A percentile compares a stretch with the other conserved stretches of the same genome.
phyloP scores from a whole-genome alignment of 106 monocot species.

The Allium cepa region DNA sequence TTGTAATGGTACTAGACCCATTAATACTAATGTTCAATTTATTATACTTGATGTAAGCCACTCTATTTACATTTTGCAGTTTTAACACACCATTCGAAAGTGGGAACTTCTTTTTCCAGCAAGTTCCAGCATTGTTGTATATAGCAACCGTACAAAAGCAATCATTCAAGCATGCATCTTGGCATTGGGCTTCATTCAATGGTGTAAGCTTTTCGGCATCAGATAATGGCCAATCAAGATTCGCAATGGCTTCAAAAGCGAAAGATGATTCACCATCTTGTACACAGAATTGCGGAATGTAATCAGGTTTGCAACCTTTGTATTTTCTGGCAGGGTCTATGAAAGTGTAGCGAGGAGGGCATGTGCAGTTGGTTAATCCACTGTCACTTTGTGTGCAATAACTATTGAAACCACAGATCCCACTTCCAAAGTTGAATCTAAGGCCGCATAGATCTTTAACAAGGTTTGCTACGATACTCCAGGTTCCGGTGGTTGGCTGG shows the following conservation, averaged over 20 bases:
- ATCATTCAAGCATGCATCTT: conserved; percentile 14
- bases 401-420: conserved; percentile 11
- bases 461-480: no score
- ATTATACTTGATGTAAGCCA: neutral
- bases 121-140: neutral
- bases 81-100: neutral
- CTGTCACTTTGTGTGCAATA: neutral
- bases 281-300: neutral
- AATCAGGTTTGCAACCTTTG: conserved; percentile 13
- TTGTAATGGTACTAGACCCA: no score
- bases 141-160: conserved; percentile 21
- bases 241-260: neutral
- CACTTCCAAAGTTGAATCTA: neutral
- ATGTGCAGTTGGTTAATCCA: neutral
- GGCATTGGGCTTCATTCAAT: neutral
- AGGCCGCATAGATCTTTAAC: no score
- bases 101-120: conserved; percentile 9
- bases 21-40: no score
- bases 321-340: conserved; percentile 3
- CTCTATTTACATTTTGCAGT: neutral
- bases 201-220: neutral
- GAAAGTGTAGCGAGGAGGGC: conserved; percentile 10
- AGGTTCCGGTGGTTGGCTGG: no score
- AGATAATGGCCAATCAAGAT: neutral
- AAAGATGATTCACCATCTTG: neutral